Percentiles rank a stretch among this genome's conserved stretches.
phyloP scores from a whole-genome alignment of 257 asterid genomes.

The Dorcoceras hygrometricum region DNA sequence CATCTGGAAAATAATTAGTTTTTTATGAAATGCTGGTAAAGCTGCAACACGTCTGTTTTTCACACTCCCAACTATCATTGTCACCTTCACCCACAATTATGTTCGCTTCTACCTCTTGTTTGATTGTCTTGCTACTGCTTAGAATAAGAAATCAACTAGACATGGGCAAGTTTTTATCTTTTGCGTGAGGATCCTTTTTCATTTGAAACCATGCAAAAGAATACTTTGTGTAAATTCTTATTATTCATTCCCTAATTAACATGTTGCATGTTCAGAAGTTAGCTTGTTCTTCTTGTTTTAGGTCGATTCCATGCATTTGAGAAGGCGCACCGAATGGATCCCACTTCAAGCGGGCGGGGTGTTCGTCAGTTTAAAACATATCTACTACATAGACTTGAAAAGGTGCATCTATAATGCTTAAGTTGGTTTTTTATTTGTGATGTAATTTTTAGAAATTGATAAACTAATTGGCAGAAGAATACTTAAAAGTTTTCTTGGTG shows the following conservation, averaged over 20 bases:
- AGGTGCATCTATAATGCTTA: conserved; percentile 41
- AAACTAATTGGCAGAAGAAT: background rate
- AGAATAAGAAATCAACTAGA: background rate
- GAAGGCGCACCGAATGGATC: conserved; percentile 90
- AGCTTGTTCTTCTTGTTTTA: conserved; percentile 22
- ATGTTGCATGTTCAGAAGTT: background rate
- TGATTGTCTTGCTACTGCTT: background rate
- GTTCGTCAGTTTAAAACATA: conserved; percentile 96
- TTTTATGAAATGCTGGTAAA: background rate
- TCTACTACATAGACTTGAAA: conserved; percentile 76
- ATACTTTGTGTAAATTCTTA: background rate
- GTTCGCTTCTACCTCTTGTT: background rate
- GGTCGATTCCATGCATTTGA: conserved; percentile 98
- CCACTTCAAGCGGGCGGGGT: conserved; percentile 83
- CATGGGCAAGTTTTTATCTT: background rate
- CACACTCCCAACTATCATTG: background rate
- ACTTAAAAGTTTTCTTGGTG: background rate
- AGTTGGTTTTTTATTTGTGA: conserved; percentile 21
- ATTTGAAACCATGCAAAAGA: background rate
- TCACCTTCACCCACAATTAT: background rate
- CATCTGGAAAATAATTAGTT: background rate
- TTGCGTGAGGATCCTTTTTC: background rate
- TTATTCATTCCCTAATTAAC: background rate
- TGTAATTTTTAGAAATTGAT: background rate
- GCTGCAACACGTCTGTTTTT: background rate